Base-by-base conservation (phyloP, 345 rosid species). In the Excoecaria agallocha region DNA sequence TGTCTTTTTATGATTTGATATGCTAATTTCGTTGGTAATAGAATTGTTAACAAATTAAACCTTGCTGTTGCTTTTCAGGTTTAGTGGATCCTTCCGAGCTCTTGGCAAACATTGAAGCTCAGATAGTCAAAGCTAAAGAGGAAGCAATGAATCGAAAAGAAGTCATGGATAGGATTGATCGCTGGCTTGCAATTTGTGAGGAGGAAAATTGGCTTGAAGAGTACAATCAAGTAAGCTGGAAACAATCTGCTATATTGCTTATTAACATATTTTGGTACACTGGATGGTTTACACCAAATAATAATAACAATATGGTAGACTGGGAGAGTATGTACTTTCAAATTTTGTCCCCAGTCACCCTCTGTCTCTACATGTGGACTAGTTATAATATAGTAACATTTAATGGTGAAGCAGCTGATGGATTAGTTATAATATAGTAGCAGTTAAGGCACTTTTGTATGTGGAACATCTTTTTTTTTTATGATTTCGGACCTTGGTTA, bases 131-230 rank as follows among this genome's bases (percentile, higher is more conserved):
- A 80, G 91, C 82, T 35, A 95, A 88, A 83, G 97, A 90, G 6
- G 96, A 91, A 84, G 97, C 96, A 63, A 59, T 76, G 62, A 90
- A 93, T 78, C 91, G 99, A 52, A 93, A 89, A 85, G 99, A 95
- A 66, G 93, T 95, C 80, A 89, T 90, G 94, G 97, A 93, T 76
- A 86, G 94, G 78, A 90, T 95, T 73, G 96, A 93, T 25, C 84
- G 91, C 73, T 95, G 99, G 98, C 99, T 95, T 56, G 86, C 83
- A 16, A 97, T 96, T 51, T 93, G 97, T 69, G 96, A 95, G 82
- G 99, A 93, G 77, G 99, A 95, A 65, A 93, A 89, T 74, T 95
- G 99, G 98, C 88, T 95, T 66, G 98, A 95, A 85, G 94, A 91
- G 71, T 95, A 95, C 79, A 90, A 85, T 77, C 93, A 73, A 80